These are phyloP conservation scores for Viola odorata DNA, from an alignment of 345 rosid species.

Conservation along the genomic window DNA sequence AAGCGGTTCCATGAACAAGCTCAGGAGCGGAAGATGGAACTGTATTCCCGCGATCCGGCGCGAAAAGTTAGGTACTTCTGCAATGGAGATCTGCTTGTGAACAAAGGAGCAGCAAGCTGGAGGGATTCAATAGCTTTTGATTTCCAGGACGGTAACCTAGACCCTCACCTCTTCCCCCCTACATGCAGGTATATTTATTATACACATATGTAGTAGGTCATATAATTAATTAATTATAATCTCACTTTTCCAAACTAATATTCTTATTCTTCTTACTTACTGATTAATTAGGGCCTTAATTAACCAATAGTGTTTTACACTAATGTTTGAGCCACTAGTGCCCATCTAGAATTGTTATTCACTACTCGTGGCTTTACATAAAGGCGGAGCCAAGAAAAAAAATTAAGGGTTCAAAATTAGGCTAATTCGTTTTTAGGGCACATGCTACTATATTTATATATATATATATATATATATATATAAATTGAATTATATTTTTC, in stretches of 20 bases:
- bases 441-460: no score
- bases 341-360: no score
- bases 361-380: no score
- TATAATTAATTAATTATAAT: not conserved
- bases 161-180: conserved; percentile 30
- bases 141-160: conserved; percentile 35
- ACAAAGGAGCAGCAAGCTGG: conserved; percentile 39
- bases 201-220: not conserved
- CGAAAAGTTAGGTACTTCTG: conserved; percentile 26
- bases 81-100: conserved; percentile 34
- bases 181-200: conserved; percentile 43
- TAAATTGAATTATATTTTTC: no score
- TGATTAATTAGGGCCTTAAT: no score
- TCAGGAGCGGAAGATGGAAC: conserved; percentile 35
- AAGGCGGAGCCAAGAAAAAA: no score
- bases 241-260: not conserved
- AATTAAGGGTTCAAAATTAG: no score
- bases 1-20: conserved; percentile 43
- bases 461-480: no score
- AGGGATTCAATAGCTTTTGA: conserved; percentile 40
- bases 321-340: no score
- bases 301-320: no score
- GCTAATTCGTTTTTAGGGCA: no score
- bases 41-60: conserved; percentile 32
- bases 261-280: not conserved